These are phyloP conservation scores for Cicer pinnatifidum DNA, from an alignment of 306 rosid genomes.

Conservation along the genomic window DNA sequence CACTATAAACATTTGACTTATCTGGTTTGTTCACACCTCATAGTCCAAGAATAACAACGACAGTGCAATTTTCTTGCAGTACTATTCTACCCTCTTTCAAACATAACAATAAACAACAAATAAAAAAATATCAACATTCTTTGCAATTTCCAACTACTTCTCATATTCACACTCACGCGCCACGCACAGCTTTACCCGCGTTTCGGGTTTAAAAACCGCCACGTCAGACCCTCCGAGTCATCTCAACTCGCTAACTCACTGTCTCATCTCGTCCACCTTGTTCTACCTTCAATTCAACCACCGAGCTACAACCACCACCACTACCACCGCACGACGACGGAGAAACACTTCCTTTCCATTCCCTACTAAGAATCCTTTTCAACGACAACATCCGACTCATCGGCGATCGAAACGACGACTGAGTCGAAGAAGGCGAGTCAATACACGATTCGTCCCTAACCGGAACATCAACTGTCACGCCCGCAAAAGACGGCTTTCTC, in stretches of 20 bases:
- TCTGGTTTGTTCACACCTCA: neutral
- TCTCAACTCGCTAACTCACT: slow-evolving; percentile 42
- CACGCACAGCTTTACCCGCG: neutral
- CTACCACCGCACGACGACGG: slow-evolving; percentile 50
- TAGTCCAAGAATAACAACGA: neutral
- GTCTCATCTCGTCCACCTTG: slow-evolving; percentile 50
- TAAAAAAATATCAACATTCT: neutral
- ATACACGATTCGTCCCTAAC: slow-evolving; percentile 45
- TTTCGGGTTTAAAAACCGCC: neutral
- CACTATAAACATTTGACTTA: neutral
- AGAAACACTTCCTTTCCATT: slow-evolving; percentile 51
- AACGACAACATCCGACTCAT: slow-evolving; percentile 80
- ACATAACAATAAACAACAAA: neutral
- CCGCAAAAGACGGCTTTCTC: slow-evolving; percentile 51
- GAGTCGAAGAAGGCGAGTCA: slow-evolving; percentile 55
- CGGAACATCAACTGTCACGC: slow-evolving; percentile 69
- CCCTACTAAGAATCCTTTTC: slow-evolving; percentile 69
- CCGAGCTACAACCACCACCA: slow-evolving; percentile 45
- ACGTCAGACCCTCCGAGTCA: slow-evolving; percentile 40
- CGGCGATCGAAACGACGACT: slow-evolving; percentile 66
- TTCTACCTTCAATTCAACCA: slow-evolving; percentile 53
- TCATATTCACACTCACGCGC: slow-evolving; percentile 35
- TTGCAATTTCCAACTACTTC: neutral
- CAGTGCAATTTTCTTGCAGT: neutral
- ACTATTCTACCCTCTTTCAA: neutral